Conservation (phyloP, 2,329 filamentous ascomycete genomes). For the Xylariaceae sp. region DNA sequence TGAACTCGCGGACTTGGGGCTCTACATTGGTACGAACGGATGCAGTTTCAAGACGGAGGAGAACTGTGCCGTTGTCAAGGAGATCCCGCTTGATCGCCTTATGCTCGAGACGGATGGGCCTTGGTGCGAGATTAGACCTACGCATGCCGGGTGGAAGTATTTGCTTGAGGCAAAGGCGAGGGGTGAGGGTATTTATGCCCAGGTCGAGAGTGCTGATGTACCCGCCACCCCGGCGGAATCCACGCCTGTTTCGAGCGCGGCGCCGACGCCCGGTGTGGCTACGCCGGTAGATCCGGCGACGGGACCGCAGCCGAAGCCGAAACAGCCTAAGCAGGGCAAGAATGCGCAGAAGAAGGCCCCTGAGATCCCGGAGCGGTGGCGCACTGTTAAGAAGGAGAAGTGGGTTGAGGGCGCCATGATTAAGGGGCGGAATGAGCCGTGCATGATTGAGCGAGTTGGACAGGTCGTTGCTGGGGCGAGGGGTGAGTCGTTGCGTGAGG, state of each 20-base stretch:
- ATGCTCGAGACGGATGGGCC: constrained; percentile 98
- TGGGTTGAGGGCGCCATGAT: constrained; percentile 85
- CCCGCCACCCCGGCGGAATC: constrained; percentile 5
- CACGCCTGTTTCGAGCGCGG: constrained; percentile 14
- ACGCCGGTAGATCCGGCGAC: constrained; percentile 11
- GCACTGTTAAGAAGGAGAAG: constrained; percentile 91
- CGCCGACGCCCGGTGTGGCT: constrained; percentile 21
- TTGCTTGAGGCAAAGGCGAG: constrained; percentile 39
- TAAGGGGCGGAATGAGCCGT: constrained; percentile 92
- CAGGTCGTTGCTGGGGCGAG: constrained; percentile 84
- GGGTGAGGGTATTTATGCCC: constrained; percentile 11
- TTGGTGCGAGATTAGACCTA: constrained; percentile 92
- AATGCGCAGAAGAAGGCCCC: constrained; percentile 55
- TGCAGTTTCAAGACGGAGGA: constrained; percentile 93
- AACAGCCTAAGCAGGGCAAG: constrained; percentile 29
- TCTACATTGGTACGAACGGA: constrained; percentile 93
- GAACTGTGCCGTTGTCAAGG: constrained; percentile 78
- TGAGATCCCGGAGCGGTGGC: constrained; percentile 67
- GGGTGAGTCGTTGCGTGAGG: constrained; percentile 69
- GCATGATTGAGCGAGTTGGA: constrained; percentile 80
- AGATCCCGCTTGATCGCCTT: constrained; percentile 70
- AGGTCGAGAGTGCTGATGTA: background rate
- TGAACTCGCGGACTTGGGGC: constrained; percentile 69
- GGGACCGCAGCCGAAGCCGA: constrained; percentile 13
- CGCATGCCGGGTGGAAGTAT: constrained; percentile 77